phyloP scores from a whole-genome alignment of 352 stramenopile species.

The Phytophthora niederhauseri region DNA sequence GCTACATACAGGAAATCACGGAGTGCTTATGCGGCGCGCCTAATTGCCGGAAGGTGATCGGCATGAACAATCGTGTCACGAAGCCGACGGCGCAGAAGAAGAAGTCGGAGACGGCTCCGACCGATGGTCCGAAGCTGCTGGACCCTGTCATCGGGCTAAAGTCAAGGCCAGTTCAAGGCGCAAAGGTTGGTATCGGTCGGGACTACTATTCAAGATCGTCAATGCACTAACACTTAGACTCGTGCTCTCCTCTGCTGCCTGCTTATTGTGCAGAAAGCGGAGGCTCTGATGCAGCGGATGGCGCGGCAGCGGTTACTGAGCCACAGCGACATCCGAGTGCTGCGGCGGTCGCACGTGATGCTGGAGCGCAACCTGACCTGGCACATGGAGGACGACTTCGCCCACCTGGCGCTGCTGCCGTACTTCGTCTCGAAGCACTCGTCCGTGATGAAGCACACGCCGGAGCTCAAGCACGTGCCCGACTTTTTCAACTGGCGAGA shows the following conservation, averaged over 20 bases:
- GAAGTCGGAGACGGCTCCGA: constrained; percentile 10
- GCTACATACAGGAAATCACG: constrained; percentile 60
- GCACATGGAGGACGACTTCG: constrained; percentile 65
- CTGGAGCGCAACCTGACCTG: constrained; percentile 61
- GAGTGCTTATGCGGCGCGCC: constrained; percentile 64
- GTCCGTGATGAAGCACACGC: constrained; percentile 33
- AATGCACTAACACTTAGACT: neutral
- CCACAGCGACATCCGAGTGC: constrained; percentile 46
- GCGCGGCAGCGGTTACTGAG: constrained; percentile 57
- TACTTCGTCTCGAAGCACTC: constrained; percentile 56
- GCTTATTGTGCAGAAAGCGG: constrained; percentile 45
- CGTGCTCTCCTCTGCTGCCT: neutral
- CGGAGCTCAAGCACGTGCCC: constrained; percentile 48
- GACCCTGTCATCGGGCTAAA: constrained; percentile 56
- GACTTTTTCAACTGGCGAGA: constrained; percentile 53
- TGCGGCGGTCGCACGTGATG: constrained; percentile 61
- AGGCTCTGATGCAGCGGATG: constrained; percentile 67
- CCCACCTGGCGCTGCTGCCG: constrained; percentile 56
- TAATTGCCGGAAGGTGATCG: constrained; percentile 78
- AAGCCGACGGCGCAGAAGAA: constrained; percentile 39
- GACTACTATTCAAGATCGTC: no score
- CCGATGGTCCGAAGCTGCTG: constrained; percentile 34
- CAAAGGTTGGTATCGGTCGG: constrained; percentile 36
- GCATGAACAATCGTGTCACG: constrained; percentile 62
- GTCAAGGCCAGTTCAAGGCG: constrained; percentile 36